These are phyloP conservation scores for Neurospora pannonica DNA, from an alignment of 495 filamentous ascomycete species.

Conservation along the genomic window DNA sequence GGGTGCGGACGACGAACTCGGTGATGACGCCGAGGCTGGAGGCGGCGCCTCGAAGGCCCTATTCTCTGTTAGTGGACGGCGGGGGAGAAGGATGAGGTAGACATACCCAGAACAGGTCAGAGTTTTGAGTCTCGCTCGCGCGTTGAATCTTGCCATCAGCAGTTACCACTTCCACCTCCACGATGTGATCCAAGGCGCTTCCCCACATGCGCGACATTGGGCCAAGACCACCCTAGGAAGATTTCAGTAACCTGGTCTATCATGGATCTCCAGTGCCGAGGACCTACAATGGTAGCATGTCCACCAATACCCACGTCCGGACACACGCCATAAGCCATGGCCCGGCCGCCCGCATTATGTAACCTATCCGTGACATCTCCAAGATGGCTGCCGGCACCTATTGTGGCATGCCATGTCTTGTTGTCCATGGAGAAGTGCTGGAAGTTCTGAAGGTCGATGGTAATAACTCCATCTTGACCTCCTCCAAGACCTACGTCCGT, in stretches of 20 bases:
- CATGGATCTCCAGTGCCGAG: neutral
- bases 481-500: slow-evolving; percentile 39
- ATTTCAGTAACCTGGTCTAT: neutral
- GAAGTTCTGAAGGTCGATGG: slow-evolving; percentile 48
- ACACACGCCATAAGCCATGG: slow-evolving; percentile 59
- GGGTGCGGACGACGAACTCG: slow-evolving; percentile 51
- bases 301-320: slow-evolving; percentile 60
- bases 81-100: neutral
- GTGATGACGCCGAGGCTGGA: slow-evolving; percentile 57
- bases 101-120: slow-evolving; percentile 49
- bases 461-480: slow-evolving; percentile 44
- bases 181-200: slow-evolving; percentile 39
- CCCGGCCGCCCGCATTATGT: slow-evolving; percentile 52
- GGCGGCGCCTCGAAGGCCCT: slow-evolving; percentile 50
- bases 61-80: slow-evolving; percentile 10
- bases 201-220: slow-evolving; percentile 51
- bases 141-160: slow-evolving; percentile 47
- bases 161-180: slow-evolving; percentile 52
- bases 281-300: slow-evolving; percentile 49
- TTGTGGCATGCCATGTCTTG: slow-evolving; percentile 46
- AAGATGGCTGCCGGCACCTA: slow-evolving; percentile 56
- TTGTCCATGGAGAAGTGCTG: slow-evolving; percentile 45
- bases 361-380: slow-evolving; percentile 50
- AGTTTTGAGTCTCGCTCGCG: slow-evolving; percentile 39
- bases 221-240: slow-evolving; percentile 38